phyloP scores from a whole-genome alignment of 1,284 basidiomycete species.

The Pulveroboletus sp. region DNA sequence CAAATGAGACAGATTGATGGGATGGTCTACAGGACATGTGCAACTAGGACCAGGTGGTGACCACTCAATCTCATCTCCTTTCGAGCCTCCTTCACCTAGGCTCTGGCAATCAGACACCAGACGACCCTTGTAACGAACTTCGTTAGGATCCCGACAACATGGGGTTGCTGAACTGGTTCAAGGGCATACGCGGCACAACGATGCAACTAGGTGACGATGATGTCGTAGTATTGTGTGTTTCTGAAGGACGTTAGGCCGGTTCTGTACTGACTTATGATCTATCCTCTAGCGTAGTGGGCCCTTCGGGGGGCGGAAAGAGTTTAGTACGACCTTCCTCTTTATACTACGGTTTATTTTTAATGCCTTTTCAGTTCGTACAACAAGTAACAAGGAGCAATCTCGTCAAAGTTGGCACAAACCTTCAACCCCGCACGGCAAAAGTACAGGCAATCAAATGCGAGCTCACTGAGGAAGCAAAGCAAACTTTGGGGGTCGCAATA shows the following conservation, averaged over 20 bases:
- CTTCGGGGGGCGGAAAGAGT: slow-evolving; percentile 24
- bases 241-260: neutral
- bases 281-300: slow-evolving; percentile 21
- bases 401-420: neutral
- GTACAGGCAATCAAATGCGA: slow-evolving; percentile 17
- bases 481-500: neutral
- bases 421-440: neutral
- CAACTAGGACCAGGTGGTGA: neutral
- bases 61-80: neutral
- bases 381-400: neutral
- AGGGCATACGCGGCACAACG: neutral
- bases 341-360: neutral
- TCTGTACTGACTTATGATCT: slow-evolving; percentile 4
- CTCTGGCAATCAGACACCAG: neutral
- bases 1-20: neutral
- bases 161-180: neutral
- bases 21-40: neutral
- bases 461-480: slow-evolving; percentile 2
- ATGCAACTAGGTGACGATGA: slow-evolving; percentile 12
- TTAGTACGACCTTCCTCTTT: slow-evolving; percentile 11
- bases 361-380: slow-evolving; percentile 12
- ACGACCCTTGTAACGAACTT: neutral
- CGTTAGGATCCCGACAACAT: neutral
- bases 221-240: slow-evolving; percentile 26
- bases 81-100: neutral